A percentile compares a stretch with the other conserved stretches of the same genome.
Conservation (phyloP, 805 yeast genomes). For the Cyberlindnera nakhonratchasimensis region DNA sequence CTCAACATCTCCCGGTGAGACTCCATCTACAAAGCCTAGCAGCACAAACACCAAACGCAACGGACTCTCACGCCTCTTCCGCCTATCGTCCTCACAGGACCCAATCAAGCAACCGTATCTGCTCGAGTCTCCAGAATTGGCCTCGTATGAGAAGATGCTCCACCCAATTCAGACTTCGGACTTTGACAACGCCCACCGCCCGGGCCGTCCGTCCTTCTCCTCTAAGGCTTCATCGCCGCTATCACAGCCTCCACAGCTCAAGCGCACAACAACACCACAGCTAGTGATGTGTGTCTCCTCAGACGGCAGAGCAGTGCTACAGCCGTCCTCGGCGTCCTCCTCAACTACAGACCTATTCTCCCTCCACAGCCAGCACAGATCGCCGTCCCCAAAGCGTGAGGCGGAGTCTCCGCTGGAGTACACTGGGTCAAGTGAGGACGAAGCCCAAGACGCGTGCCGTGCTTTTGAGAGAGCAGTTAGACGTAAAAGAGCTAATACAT, state of each 20-base stretch:
- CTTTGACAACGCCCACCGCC: neutral
- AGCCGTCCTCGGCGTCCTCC: conserved; percentile 24
- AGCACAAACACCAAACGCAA: conserved; percentile 5
- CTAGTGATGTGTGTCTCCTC: conserved; percentile 20
- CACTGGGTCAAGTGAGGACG: conserved; percentile 18
- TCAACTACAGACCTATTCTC: conserved; percentile 25
- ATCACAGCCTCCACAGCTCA: conserved; percentile 13
- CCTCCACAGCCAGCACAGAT: conserved; percentile 21
- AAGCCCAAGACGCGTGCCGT: conserved; percentile 10
- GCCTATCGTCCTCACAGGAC: conserved; percentile 9
- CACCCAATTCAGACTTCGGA: neutral
- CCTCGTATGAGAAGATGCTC: neutral
- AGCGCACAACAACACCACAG: conserved; percentile 15
- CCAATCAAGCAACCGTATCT: conserved; percentile 8
- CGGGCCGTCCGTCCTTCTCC: conserved; percentile 1
- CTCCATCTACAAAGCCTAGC: neutral
- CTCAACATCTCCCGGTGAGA: conserved; percentile 1
- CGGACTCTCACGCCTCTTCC: conserved; percentile 14
- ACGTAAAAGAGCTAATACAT: conserved; percentile 28
- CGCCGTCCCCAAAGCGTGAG: conserved; percentile 28
- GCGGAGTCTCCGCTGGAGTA: conserved; percentile 14
- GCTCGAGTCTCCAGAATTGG: conserved; percentile 13
- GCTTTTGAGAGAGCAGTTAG: conserved; percentile 27
- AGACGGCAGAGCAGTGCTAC: conserved; percentile 18
- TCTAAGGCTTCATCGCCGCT: conserved; percentile 8